Base-by-base conservation (phyloP, 108 stramenopile genomes). In the Cyclostephanos invisitatus region DNA sequence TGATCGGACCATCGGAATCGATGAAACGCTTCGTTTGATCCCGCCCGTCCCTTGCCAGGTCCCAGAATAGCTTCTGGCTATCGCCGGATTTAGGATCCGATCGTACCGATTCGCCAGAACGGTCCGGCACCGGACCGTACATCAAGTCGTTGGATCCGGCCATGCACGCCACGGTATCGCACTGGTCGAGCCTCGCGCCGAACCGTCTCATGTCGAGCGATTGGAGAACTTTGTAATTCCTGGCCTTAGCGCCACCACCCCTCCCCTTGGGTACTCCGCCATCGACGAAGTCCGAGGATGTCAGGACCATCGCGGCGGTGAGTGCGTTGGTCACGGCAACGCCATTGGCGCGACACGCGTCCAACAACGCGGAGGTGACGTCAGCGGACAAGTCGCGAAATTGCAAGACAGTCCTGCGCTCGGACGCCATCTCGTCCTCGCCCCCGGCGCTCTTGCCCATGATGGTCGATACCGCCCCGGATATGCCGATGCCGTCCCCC, bases 221-320 rank as follows among this genome's bases (percentile, higher is more conserved):
- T 82, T 95, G 91, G 28, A 95, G 74, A 5, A 95, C 79, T 73
- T 95, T 95, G 87, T 92, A 91, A 67, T 90, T 91, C 29, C 93
- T 81, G 49, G 68, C 61, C 64, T 84, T 87, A n/a, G n/a, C n/a
- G n/a, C 27, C 58, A 75, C 40, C 56, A 29, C 38, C 73, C 27
- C 62, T 75, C 29, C 56, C 40, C 37, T 76, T 80, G 11, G 37
- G 59, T 55, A 80, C 67, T 15, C 84, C 85, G 46, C 75, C 82
- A 48, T 75, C 83, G 44, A 95, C 85, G 62, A 95, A 92, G 65
- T 95, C 90, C n/a, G 85, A 82, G 2, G 91, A 75, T 12, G 87
- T 85, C 62, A 95, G 27, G 24, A 89, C 87, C 46, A 83, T 55
- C 10, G 91, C 91, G 10, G 93, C 93, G 53, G 87, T 82, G 5